These are phyloP conservation scores for Boletus reticuloceps DNA, from an alignment of 768 basidiomycete species.

Conservation along the genomic window DNA sequence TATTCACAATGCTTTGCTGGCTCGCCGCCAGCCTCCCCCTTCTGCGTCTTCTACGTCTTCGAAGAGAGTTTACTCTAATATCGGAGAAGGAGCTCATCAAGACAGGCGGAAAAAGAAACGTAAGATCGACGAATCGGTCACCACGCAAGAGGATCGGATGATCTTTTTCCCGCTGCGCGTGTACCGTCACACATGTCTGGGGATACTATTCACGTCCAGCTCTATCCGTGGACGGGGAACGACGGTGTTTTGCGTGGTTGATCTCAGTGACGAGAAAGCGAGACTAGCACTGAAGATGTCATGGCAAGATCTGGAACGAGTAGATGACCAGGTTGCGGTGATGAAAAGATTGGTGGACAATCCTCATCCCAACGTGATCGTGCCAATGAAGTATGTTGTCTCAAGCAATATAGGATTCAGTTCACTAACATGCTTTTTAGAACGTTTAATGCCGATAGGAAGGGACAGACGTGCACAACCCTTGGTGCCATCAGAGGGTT, in stretches of 20 bases:
- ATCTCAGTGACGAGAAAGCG: not conserved
- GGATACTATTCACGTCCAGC: not conserved
- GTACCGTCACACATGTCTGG: not conserved
- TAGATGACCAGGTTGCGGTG: not conserved
- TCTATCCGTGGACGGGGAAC: slow-evolving; percentile 13
- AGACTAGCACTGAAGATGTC: not conserved
- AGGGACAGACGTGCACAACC: not conserved
- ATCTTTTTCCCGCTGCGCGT: too few relatives aligned
- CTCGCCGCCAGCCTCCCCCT: too few relatives aligned
- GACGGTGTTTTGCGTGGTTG: slow-evolving; percentile 3
- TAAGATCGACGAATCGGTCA: too few relatives aligned
- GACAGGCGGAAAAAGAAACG: too few relatives aligned
- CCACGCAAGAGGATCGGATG: too few relatives aligned
- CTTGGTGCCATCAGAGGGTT: not conserved
- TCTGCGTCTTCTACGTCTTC: too few relatives aligned
- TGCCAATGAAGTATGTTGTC: not conserved
- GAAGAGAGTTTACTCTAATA: too few relatives aligned
- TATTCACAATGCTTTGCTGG: too few relatives aligned
- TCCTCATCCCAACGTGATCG: not conserved
- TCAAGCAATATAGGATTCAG: not conserved
- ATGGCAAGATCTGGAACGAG: not conserved
- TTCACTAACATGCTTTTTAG: not conserved
- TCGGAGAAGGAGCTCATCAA: too few relatives aligned
- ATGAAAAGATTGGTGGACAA: not conserved
- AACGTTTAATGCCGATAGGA: not conserved